phyloP scores from a whole-genome alignment of 2,329 filamentous ascomycete species.

The Aspergillus japonicus region DNA sequence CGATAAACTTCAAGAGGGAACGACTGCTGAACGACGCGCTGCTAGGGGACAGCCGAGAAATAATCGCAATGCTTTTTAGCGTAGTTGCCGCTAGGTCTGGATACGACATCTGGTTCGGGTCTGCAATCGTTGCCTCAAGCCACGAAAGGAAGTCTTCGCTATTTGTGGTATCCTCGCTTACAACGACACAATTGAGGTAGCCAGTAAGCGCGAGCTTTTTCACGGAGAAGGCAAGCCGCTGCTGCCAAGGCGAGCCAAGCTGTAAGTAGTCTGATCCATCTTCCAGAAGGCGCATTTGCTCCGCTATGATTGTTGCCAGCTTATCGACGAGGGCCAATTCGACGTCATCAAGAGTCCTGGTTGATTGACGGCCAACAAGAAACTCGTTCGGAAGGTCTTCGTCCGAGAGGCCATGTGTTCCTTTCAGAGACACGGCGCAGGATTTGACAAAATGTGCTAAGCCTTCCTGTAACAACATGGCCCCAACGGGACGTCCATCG shows the following conservation, averaged over 20 bases:
- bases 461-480: conserved; percentile 84
- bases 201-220: conserved; percentile 79
- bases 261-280: conserved; percentile 87
- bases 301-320: conserved; percentile 70
- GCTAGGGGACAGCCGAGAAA: conserved; percentile 71
- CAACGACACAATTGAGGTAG: conserved; percentile 79
- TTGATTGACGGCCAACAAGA: conserved; percentile 57
- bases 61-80: conserved; percentile 75
- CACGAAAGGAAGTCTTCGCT: conserved; percentile 75
- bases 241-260: conserved; percentile 81
- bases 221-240: conserved; percentile 78
- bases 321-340: conserved; percentile 50
- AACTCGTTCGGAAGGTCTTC: conserved; percentile 72
- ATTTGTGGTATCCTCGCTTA: conserved; percentile 80
- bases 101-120: conserved; percentile 79
- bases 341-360: conserved; percentile 40
- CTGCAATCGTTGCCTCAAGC: conserved; percentile 78
- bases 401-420: conserved; percentile 58
- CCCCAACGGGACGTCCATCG: conserved; percentile 76
- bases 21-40: conserved; percentile 75
- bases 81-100: conserved; percentile 73
- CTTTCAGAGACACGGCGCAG: conserved; percentile 69
- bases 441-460: conserved; percentile 84
- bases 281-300: conserved; percentile 84
- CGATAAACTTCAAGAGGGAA: conserved; percentile 80